Conservation (phyloP, 768 basidiomycete genomes). For the Auricularia auricula-judae region DNA sequence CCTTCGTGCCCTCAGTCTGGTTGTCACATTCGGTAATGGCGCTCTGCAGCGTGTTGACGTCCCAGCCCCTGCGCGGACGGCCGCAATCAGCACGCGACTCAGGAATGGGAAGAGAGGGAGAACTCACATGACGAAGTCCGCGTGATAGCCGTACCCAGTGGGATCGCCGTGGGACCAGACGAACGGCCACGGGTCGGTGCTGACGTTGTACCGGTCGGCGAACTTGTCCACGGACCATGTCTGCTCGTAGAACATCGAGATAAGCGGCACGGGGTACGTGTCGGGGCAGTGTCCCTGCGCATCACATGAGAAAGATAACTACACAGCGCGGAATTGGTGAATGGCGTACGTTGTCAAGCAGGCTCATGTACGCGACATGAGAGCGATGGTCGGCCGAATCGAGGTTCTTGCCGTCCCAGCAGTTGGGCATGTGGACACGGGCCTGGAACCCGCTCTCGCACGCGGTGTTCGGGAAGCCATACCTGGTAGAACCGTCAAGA, state of each 20-base stretch:
- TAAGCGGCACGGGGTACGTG: not conserved
- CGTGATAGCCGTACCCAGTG: not conserved
- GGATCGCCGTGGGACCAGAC: not conserved
- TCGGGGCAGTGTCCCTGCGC: not conserved
- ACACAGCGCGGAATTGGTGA: too few relatives aligned
- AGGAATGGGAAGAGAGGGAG: not conserved
- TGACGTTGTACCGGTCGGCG: not conserved
- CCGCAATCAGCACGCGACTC: not conserved
- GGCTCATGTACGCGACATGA: not conserved
- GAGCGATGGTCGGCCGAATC: slow-evolving; percentile 24
- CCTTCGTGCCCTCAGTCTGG: not conserved
- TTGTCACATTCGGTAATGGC: not conserved
- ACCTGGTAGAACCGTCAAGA: not conserved
- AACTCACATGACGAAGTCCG: not conserved
- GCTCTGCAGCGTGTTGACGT: not conserved
- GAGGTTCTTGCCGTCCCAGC: slow-evolving; percentile 30
- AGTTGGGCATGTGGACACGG: slow-evolving; percentile 22
- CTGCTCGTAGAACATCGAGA: not conserved
- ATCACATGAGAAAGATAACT: not conserved
- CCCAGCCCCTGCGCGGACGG: not conserved
- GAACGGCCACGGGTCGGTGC: not conserved
- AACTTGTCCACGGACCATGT: not conserved
- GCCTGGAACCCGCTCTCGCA: slow-evolving; percentile 19
- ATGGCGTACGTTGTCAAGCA: not conserved
- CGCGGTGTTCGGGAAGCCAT: slow-evolving; percentile 3